A percentile compares a stretch with the other conserved stretches of the same genome.
Evolutionary conservation across 2,329 filamentous ascomycete species (phyloP).

Genomic region (Trichoderma oligosporum): DNA sequence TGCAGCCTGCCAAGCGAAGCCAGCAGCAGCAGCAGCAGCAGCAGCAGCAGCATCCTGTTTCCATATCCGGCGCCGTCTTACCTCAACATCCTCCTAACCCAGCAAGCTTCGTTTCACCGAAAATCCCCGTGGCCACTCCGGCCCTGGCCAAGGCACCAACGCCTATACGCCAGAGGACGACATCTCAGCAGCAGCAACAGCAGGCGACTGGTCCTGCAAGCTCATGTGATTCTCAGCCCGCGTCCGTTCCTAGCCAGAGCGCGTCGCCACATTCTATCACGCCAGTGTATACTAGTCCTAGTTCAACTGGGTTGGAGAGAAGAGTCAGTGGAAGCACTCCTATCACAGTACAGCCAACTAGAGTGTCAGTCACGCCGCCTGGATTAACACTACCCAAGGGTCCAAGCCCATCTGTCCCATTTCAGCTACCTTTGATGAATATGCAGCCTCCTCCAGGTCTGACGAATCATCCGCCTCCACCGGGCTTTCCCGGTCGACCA

Average conservation of each 20-base stretch:
- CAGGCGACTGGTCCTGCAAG: slow-evolving; percentile 68
- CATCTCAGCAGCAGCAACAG: slow-evolving; percentile 84
- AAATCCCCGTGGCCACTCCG: slow-evolving; percentile 74
- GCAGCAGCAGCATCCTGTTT: slow-evolving; percentile 36
- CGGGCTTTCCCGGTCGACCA: slow-evolving; percentile 55
- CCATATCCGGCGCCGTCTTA: slow-evolving; percentile 47
- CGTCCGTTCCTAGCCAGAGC: slow-evolving; percentile 51
- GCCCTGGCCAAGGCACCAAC: slow-evolving; percentile 78
- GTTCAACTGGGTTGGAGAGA: slow-evolving; percentile 58
- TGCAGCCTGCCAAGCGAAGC: slow-evolving; percentile 22
- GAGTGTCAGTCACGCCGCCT: slow-evolving; percentile 56
- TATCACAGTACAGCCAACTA: slow-evolving; percentile 29
- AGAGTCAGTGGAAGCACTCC: slow-evolving; percentile 54
- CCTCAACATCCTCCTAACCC: slow-evolving; percentile 58
- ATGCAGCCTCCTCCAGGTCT: slow-evolving; percentile 47
- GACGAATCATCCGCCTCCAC: slow-evolving; percentile 36
- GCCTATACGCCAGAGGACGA: slow-evolving; percentile 69
- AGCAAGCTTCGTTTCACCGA: slow-evolving; percentile 68
- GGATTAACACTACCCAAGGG: slow-evolving; percentile 30
- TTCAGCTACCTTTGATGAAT: slow-evolving; percentile 52
- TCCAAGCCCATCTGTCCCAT: slow-evolving; percentile 44
- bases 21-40: background rate
- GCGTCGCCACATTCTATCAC: slow-evolving; percentile 59
- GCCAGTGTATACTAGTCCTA: slow-evolving; percentile 62
- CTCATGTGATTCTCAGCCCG: slow-evolving; percentile 66